These are phyloP conservation scores for Fomes fomentarius DNA, from an alignment of 1,284 basidiomycete genomes.

Conservation along the genomic window DNA sequence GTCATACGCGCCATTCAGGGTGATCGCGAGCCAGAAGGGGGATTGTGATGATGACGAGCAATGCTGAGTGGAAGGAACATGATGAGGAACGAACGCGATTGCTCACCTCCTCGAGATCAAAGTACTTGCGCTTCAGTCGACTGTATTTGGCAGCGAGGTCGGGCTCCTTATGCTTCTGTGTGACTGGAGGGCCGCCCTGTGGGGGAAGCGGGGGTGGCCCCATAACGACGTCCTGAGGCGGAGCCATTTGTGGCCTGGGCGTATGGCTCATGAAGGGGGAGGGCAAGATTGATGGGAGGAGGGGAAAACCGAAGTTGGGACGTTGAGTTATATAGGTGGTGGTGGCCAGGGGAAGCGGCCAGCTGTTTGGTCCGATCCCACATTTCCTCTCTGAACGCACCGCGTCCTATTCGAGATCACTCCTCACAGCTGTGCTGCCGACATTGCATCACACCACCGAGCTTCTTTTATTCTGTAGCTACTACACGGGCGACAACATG, in stretches of 20 bases:
- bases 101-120: constrained; percentile 69
- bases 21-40: constrained; percentile 2
- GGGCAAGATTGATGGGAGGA: constrained; percentile 23
- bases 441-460: neutral
- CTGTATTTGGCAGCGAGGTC: constrained; percentile 63
- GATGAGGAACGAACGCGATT: constrained; percentile 10
- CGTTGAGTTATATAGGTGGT: constrained; percentile 26
- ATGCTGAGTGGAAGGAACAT: constrained; percentile 1
- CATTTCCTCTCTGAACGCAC: constrained; percentile 25
- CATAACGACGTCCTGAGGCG: constrained; percentile 50
- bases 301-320: constrained; percentile 24
- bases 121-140: constrained; percentile 61
- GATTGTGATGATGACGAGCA: constrained; percentile 5
- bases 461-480: neutral
- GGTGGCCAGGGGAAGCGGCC: constrained; percentile 32
- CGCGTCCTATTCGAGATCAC: constrained; percentile 19
- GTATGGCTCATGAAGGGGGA: constrained; percentile 34
- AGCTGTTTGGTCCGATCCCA: constrained; percentile 36
- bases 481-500: constrained; percentile 3
- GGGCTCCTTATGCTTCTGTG: constrained; percentile 40
- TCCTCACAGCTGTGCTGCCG: constrained; percentile 14
- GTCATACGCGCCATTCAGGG: constrained; percentile 23
- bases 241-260: constrained; percentile 31
- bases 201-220: constrained; percentile 46
- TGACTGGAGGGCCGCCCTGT: constrained; percentile 34